These are phyloP conservation scores for Coemansia sp. DNA, from an alignment of 192 early-diverging fungal genomes.

Conservation along the genomic window DNA sequence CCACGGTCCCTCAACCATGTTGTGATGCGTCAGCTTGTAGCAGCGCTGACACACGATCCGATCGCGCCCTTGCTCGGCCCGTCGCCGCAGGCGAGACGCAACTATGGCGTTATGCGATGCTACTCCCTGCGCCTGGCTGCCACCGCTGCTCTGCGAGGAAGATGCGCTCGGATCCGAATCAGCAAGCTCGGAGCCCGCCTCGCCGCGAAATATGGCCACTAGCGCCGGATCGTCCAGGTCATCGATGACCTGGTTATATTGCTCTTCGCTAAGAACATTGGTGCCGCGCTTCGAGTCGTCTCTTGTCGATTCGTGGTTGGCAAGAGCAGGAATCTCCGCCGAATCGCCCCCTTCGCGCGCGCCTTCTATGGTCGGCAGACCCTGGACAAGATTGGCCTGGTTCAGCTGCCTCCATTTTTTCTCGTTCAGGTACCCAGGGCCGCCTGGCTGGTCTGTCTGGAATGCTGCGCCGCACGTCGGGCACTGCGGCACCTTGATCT, in stretches of 20 bases:
- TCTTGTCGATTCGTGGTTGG: not conserved
- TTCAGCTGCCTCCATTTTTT: slow-evolving; percentile 43
- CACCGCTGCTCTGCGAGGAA: not conserved
- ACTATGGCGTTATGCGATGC: slow-evolving; percentile 9
- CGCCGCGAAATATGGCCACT: slow-evolving; percentile 33
- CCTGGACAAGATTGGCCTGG: slow-evolving; percentile 43
- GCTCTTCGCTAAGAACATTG: slow-evolving; percentile 42
- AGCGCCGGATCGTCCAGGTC: slow-evolving; percentile 47
- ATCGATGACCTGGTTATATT: slow-evolving; percentile 35
- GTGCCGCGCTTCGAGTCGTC: not conserved
- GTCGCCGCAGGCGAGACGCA: slow-evolving; percentile 27
- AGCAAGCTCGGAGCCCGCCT: slow-evolving; percentile 19
- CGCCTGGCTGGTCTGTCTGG: slow-evolving; percentile 42
- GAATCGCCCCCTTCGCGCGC: not conserved
- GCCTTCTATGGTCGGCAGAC: slow-evolving; percentile 7
- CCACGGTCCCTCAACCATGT: slow-evolving; percentile 45
- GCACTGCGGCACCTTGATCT: slow-evolving; percentile 50
- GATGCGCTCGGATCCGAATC: slow-evolving; percentile 23
- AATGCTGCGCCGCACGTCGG: slow-evolving; percentile 70
- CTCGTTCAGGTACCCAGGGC: slow-evolving; percentile 57
- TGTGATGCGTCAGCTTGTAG: slow-evolving; percentile 60
- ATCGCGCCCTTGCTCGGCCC: slow-evolving; percentile 44
- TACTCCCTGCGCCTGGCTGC: not conserved
- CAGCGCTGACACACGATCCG: slow-evolving; percentile 65
- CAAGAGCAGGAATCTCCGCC: slow-evolving; percentile 10